phyloP scores from a whole-genome alignment of 257 asterid genomes.

The Thymus mandschuricus region DNA sequence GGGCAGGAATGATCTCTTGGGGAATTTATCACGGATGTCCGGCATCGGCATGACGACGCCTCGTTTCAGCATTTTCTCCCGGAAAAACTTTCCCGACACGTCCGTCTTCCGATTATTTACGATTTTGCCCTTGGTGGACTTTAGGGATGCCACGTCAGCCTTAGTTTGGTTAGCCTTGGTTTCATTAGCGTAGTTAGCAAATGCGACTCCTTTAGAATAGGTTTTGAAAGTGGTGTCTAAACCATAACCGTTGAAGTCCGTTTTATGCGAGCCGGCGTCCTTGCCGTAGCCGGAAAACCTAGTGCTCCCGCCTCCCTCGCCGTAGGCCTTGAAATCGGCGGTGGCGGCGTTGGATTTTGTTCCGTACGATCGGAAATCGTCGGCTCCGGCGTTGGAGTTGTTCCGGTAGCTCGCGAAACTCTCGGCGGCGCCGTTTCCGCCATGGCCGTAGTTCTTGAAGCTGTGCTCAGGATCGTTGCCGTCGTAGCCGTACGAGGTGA shows the following conservation, averaged over 20 bases:
- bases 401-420: conserved; percentile 58
- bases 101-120: conserved; percentile 50
- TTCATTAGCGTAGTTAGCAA: conserved; percentile 50
- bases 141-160: conserved; percentile 26
- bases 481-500: conserved; percentile 54
- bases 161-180: conserved; percentile 40
- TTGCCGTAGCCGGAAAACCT: conserved; percentile 55
- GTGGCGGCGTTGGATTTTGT: conserved; percentile 54
- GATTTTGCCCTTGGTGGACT: conserved; percentile 36
- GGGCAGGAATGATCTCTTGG: conserved; percentile 83
- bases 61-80: conserved; percentile 63
- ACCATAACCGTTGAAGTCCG: conserved; percentile 54
- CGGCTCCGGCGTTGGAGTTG: conserved; percentile 64
- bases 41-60: conserved; percentile 81
- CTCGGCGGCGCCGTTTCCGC: conserved; percentile 51
- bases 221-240: conserved; percentile 59
- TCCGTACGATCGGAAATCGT: conserved; percentile 57
- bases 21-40: conserved; percentile 69
- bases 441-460: conserved; percentile 58
- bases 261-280: conserved; percentile 27
- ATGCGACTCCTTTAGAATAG: conserved; percentile 51
- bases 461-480: conserved; percentile 54
- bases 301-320: conserved; percentile 53
- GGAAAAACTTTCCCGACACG: conserved; percentile 71
- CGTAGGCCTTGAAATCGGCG: conserved; percentile 56